These are phyloP conservation scores for Flaveria ramosissima DNA, from an alignment of 129 eudicot species.

Conservation along the genomic window DNA sequence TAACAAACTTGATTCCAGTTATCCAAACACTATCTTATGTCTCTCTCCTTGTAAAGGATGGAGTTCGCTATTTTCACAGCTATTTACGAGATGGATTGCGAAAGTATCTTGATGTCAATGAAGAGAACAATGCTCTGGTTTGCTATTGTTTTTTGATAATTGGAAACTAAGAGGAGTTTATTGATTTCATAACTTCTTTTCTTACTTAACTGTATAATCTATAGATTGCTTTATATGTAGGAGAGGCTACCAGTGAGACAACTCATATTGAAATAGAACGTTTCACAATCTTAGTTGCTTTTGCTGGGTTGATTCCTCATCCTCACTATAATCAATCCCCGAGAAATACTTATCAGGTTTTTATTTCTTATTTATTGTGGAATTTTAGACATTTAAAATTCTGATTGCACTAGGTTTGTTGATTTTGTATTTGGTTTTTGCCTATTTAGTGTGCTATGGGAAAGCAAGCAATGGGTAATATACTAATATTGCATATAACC, in stretches of 20 bases:
- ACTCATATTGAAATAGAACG: slow-evolving; percentile 97
- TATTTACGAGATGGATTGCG: too few relatives aligned
- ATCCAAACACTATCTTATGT: too few relatives aligned
- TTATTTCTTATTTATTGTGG: neutral
- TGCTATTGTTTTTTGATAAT: too few relatives aligned
- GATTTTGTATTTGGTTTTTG: slow-evolving; percentile 2
- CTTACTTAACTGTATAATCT: neutral
- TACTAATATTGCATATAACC: slow-evolving; percentile 86
- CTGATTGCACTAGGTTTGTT: neutral
- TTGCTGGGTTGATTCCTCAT: slow-evolving; percentile 91
- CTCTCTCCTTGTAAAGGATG: too few relatives aligned
- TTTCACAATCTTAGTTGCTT: slow-evolving; percentile 80
- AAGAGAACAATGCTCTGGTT: too few relatives aligned
- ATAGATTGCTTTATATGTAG: slow-evolving; percentile 84
- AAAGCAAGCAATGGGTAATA: slow-evolving; percentile 99
- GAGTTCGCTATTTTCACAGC: too few relatives aligned
- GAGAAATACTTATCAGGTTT: slow-evolving; percentile 95
- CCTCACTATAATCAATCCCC: slow-evolving; percentile 99
- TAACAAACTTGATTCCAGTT: too few relatives aligned
- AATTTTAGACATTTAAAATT: neutral
- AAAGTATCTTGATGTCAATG: too few relatives aligned
- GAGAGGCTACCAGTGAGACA: slow-evolving; percentile 69
- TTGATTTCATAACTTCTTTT: too few relatives aligned
- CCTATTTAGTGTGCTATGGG: slow-evolving; percentile 91
- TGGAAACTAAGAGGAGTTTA: too few relatives aligned